Evolutionary conservation across 208 protist species (phyloP), one percentile per base, ranked within the genome.

Genomic region (Leishmania mexicana): DNA sequence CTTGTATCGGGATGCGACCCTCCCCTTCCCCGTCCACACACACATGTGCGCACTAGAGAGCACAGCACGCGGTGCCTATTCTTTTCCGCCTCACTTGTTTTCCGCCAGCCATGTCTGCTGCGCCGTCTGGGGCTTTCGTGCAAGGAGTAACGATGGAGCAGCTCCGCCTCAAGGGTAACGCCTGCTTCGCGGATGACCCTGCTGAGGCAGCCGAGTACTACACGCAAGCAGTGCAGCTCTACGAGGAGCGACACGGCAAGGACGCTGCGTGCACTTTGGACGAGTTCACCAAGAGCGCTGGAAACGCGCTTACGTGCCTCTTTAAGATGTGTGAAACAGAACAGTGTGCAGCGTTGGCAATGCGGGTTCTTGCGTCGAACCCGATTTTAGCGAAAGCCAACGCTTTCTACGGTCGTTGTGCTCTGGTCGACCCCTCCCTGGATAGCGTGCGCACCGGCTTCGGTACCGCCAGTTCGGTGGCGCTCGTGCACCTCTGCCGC

Each of bases 291-390:
- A 95, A 95, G 75, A 90, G 89, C 78, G 89, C 93, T 42, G 94
- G 94, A 49, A 97, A 97, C 85, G 93, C 91, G 40, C 78, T 96
- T 45, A 97, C 93, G 31, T 96, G 93, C 75, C 76, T 97, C 42
- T 92, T 91, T 67, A 95, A 96, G 79, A 19, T 92, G 2, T 81
- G 84, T 3, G 78, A 88, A 17, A 87, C 85, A 38, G 81, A 83
- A 35, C 74, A 77, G 35, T 96, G 93, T 78, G 84, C 82, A 2
- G 74, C 78, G 21, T 35, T 96, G 28, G 92, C 92, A 8, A 67
- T 76, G 40, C 85, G 89, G 6, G 91, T 85, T 71, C 88, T 96
- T 2, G 75, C 45, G 7, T 62, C 82, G 0, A 96, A 97, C 71
- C 92, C 93, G 1, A 89, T 96, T 49, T 78, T 96, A 17, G 93